phyloP scores from a whole-genome alignment of 768 basidiomycete species.

The Collybia sordida region DNA sequence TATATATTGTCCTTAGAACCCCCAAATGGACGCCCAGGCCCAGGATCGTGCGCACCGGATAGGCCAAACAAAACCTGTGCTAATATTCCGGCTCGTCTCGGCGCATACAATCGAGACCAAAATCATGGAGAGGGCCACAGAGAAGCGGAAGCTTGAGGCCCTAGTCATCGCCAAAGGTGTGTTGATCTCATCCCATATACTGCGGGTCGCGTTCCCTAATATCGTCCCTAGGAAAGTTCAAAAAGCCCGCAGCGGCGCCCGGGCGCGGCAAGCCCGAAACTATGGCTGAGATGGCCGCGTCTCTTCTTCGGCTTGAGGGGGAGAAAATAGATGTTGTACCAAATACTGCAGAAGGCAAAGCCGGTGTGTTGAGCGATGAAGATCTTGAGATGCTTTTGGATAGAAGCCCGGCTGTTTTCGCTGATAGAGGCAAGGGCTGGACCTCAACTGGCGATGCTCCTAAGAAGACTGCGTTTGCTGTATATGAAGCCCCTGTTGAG shows the following conservation, averaged over 20 bases:
- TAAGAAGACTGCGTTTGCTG: conserved; percentile 68
- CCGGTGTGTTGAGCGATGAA: conserved; percentile 74
- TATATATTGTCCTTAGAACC: conserved; percentile 55
- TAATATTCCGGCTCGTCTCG: conserved; percentile 85
- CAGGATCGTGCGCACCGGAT: conserved; percentile 96
- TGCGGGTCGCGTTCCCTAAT: neutral
- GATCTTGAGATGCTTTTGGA: conserved; percentile 84
- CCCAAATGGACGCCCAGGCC: conserved; percentile 96
- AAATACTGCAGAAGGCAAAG: conserved; percentile 66
- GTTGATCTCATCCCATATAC: conserved; percentile 3
- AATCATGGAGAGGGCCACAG: conserved; percentile 84
- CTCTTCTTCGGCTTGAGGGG: conserved; percentile 76
- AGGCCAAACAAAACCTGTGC: conserved; percentile 88
- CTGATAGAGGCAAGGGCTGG: conserved; percentile 73
- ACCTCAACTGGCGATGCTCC: conserved; percentile 40
- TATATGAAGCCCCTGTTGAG: conserved; percentile 66
- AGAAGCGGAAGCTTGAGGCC: conserved; percentile 90
- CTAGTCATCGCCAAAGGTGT: conserved; percentile 91
- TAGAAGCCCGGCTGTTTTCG: conserved; percentile 71
- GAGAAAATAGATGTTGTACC: conserved; percentile 89
- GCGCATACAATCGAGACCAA: conserved; percentile 90
- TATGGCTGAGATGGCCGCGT: conserved; percentile 79
- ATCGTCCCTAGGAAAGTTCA: conserved; percentile 70
- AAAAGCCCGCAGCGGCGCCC: conserved; percentile 60
- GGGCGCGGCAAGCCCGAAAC: conserved; percentile 54